These are phyloP conservation scores for Globisporangium orthogonon DNA, from an alignment of 352 stramenopile genomes.

Conservation along the genomic window DNA sequence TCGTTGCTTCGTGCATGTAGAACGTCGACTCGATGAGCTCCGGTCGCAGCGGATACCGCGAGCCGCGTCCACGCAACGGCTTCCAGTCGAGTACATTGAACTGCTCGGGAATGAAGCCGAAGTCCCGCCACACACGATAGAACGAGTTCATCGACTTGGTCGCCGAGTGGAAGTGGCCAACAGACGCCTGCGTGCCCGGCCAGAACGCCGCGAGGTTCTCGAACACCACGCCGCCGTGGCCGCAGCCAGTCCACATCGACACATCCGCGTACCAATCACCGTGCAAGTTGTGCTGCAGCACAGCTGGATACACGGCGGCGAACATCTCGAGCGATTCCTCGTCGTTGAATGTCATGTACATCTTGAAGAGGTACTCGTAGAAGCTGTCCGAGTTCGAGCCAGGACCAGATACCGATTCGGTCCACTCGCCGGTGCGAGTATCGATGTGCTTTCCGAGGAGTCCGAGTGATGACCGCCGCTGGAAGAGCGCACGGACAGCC, in stretches of 20 bases:
- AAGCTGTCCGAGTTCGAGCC: slow-evolving; percentile 97
- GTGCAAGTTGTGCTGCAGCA: slow-evolving; percentile 66
- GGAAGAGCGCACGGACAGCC: slow-evolving; percentile 74
- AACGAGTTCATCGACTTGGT: slow-evolving; percentile 91
- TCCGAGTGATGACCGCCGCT: slow-evolving; percentile 67
- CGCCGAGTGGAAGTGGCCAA: slow-evolving; percentile 85
- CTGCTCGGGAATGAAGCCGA: slow-evolving; percentile 95
- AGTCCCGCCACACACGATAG: slow-evolving; percentile 92
- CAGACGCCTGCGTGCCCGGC: slow-evolving; percentile 93
- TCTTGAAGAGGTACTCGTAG: slow-evolving; percentile 98
- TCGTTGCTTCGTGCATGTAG: slow-evolving; percentile 91
- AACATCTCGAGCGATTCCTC: slow-evolving; percentile 92
- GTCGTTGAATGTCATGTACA: slow-evolving; percentile 94
- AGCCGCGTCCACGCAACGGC: slow-evolving; percentile 41
- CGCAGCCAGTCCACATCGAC: slow-evolving; percentile 76
- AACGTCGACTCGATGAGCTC: slow-evolving; percentile 98
- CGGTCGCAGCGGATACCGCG: slow-evolving; percentile 92
- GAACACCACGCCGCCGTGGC: slow-evolving; percentile 43
- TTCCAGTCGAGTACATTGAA: slow-evolving; percentile 89
- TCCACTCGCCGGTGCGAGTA: slow-evolving; percentile 83
- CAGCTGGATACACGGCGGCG: slow-evolving; percentile 52
- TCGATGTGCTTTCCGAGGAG: slow-evolving; percentile 97
- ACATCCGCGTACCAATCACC: slow-evolving; percentile 85
- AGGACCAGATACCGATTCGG: slow-evolving; percentile 68
- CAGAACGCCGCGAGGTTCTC: slow-evolving; percentile 95